Conservation (phyloP, 352 stramenopile genomes). For the Globisporangium megalacanthum region DNA sequence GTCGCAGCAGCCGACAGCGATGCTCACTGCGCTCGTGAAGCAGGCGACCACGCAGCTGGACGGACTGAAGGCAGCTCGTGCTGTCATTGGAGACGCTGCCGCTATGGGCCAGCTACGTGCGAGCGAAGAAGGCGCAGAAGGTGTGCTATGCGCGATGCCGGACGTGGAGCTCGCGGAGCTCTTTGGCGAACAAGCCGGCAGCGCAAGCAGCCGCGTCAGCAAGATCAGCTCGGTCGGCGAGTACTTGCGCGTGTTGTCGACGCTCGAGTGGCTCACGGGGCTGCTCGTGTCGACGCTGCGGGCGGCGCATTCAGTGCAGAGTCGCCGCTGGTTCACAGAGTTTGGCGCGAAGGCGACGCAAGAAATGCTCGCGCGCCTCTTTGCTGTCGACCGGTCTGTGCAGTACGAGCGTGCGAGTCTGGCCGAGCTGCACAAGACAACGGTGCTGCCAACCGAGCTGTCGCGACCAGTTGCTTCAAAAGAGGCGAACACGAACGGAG, state of each 20-base stretch:
- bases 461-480: neutral
- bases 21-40: slow-evolving; percentile 61
- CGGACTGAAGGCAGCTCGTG: slow-evolving; percentile 26
- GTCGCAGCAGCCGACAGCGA: slow-evolving; percentile 80
- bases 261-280: slow-evolving; percentile 75
- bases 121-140: slow-evolving; percentile 45
- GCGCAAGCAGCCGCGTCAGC: slow-evolving; percentile 7
- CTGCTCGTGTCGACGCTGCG: slow-evolving; percentile 77
- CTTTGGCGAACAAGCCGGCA: slow-evolving; percentile 3
- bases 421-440: slow-evolving; percentile 44
- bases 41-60: slow-evolving; percentile 59
- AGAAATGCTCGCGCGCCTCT: slow-evolving; percentile 55
- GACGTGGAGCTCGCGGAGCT: slow-evolving; percentile 45
- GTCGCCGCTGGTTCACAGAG: slow-evolving; percentile 72
- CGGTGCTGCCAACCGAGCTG: slow-evolving; percentile 6
- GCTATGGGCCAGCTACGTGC: slow-evolving; percentile 32
- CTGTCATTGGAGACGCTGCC: slow-evolving; percentile 26
- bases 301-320: slow-evolving; percentile 63
- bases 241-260: slow-evolving; percentile 62
- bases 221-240: slow-evolving; percentile 47
- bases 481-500: slow-evolving; percentile 8
- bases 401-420: slow-evolving; percentile 72
- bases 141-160: slow-evolving; percentile 51
- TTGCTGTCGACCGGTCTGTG: slow-evolving; percentile 60
- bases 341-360: slow-evolving; percentile 54